Conservation (phyloP, 2,329 filamentous ascomycete species). For the Talaromyces marneffei region DNA sequence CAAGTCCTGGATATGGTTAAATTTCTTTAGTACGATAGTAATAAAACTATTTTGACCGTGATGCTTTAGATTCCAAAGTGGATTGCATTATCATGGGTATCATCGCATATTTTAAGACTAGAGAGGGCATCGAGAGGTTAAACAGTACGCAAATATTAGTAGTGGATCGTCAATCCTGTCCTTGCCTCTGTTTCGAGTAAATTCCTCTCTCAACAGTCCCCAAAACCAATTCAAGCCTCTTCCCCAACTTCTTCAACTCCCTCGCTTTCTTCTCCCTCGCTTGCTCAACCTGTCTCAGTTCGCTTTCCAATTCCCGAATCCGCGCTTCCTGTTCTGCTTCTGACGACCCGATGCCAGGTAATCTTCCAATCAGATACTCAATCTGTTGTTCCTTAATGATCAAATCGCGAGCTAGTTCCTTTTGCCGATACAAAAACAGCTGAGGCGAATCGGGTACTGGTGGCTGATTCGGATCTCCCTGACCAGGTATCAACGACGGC, state of each 20-base stretch:
- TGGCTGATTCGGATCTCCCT: conserved; percentile 26
- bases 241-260: conserved; percentile 39
- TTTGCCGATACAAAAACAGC: conserved; percentile 40
- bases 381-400: conserved; percentile 49
- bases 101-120: background rate
- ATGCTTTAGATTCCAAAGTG: background rate
- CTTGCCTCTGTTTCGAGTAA: conserved; percentile 21
- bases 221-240: conserved; percentile 39
- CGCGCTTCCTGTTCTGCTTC: conserved; percentile 41
- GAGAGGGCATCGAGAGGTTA: background rate
- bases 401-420: conserved; percentile 44
- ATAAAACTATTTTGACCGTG: background rate
- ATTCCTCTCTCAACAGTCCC: conserved; percentile 35
- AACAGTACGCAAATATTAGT: background rate
- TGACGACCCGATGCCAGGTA: conserved; percentile 42
- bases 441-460: conserved; percentile 37
- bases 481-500: conserved; percentile 21
- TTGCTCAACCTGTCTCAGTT: conserved; percentile 41
- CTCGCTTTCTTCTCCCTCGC: conserved; percentile 37
- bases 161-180: background rate
- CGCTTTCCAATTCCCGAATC: conserved; percentile 39
- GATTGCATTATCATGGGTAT: conserved; percentile 3
- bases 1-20: conserved; percentile 10
- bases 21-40: background rate
- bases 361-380: conserved; percentile 42